phyloP scores from a whole-genome alignment of 1,139 yeast genomes.

The Geotrichum phurueaensis region DNA sequence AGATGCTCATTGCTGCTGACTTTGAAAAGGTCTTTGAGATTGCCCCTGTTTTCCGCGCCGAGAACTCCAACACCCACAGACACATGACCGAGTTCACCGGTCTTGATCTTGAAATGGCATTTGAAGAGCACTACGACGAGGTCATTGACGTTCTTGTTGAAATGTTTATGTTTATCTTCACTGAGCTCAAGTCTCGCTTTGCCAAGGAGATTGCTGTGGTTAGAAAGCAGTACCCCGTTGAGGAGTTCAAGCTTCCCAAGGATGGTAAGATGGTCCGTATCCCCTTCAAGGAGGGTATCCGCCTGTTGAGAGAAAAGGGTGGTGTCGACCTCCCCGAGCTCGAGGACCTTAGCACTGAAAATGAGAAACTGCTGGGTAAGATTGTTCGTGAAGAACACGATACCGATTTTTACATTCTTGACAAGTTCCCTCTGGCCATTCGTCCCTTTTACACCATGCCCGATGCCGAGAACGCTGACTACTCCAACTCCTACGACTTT shows the following conservation, averaged over 20 bases:
- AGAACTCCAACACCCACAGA: constrained; percentile 97
- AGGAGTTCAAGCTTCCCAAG: constrained; percentile 85
- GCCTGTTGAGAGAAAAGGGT: constrained; percentile 75
- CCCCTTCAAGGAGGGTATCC: constrained; percentile 85
- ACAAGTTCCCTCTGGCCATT: constrained; percentile 92
- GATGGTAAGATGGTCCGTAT: constrained; percentile 75
- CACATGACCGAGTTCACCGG: constrained; percentile 99
- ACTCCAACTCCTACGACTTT: constrained; percentile 88
- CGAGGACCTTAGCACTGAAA: constrained; percentile 89
- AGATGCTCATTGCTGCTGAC: constrained; percentile 96
- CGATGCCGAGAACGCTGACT: constrained; percentile 81
- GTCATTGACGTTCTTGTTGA: constrained; percentile 79
- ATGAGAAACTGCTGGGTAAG: constrained; percentile 88
- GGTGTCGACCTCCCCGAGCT: constrained; percentile 74
- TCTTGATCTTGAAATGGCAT: constrained; percentile 94
- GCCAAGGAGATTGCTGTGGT: constrained; percentile 81
- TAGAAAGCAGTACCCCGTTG: constrained; percentile 94
- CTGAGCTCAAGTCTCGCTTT: constrained; percentile 72
- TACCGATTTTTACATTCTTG: constrained; percentile 95
- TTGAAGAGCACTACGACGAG: constrained; percentile 97
- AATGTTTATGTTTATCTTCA: constrained; percentile 80
- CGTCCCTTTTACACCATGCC: constrained; percentile 99
- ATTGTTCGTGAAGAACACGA: constrained; percentile 88
- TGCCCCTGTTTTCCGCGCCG: constrained; percentile 98
- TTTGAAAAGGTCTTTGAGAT: constrained; percentile 93